Evolutionary conservation across 164 flowering plant genomes (phyloP), one percentile per base, ranked within the genome.

Genomic region (Vitis labrusca): DNA sequence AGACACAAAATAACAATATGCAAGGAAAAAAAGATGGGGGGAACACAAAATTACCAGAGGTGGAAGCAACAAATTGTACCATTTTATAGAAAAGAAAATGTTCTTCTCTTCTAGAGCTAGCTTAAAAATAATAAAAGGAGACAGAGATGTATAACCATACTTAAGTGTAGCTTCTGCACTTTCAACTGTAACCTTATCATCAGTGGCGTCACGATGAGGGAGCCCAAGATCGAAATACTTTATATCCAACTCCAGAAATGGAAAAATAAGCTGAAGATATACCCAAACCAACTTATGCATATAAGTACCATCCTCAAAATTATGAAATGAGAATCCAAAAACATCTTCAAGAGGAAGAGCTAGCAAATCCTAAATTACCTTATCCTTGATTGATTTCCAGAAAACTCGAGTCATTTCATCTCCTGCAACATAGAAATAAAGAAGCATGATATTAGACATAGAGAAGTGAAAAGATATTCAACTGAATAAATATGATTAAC

Each of bases 121-220:
- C 29, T 10, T 29, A 10, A 23, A 3, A 29, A 57, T 50, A 29
- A 8, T 10, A n/a, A 10, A 64, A 6, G 70, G 11, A 53, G 17
- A 5, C 60, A 10, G 10, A 37, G 16, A n/a, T 30, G 11, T 50
- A 60, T 3, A 72, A 23, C 27, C 91, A 66, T 89, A 95, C 99
- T 91, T 95, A 6, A 90, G 88, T 68, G 99, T 90, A 30, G 99
- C 99, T 81, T 95, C 98, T 50, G 99, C 98, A 84, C 99, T 95
- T 83, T 95, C 98, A 76, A 93, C 65, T 0, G 99, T 95, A 66
- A 95, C 98, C 82, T 86, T 91, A 75, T 95, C 99, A 84, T 91
- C 97, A 48, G 99, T 95, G 55, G 85, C 97, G 81, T 95, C 97
- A 74, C 99, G 98, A 59, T 89, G 68, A 61, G 88, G 88, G 67